These are phyloP conservation scores for Prunus davidiana DNA, from an alignment of 306 rosid species.

Conservation along the genomic window DNA sequence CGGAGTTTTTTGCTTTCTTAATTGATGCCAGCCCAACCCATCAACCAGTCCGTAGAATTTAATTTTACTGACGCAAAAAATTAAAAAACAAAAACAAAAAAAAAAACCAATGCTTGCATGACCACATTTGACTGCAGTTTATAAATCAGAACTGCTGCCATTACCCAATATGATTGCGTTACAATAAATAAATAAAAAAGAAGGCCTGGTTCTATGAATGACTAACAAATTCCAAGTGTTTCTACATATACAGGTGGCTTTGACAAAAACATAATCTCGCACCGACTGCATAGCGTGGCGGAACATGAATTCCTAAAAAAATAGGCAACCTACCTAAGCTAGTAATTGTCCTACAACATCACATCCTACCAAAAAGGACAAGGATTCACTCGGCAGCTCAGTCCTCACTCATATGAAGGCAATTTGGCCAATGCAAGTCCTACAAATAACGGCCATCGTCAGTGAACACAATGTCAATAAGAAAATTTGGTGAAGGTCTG, in stretches of 20 bases:
- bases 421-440: conserved; percentile 11
- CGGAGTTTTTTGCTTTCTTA: too few relatives aligned
- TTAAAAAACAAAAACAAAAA: too few relatives aligned
- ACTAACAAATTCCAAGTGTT: neutral
- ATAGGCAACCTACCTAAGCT: conserved; percentile 21
- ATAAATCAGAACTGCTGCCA: neutral
- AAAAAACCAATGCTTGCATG: neutral
- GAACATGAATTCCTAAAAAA: conserved; percentile 4
- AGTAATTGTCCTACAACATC: conserved; percentile 32
- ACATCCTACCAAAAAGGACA: conserved; percentile 9
- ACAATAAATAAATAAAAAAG: neutral
- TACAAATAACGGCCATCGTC: conserved; percentile 9
- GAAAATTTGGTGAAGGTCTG: conserved; percentile 10
- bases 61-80: too few relatives aligned
- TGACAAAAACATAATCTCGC: neutral
- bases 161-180: neutral
- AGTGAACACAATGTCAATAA: conserved; percentile 1
- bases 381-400: conserved; percentile 16
- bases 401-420: neutral
- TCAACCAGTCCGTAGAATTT: too few relatives aligned
- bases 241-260: neutral
- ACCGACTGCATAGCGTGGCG: neutral
- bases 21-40: too few relatives aligned
- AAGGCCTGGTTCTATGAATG: neutral
- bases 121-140: neutral